Evolutionary conservation across 306 rosid species (phyloP), one percentile per base, ranked within the genome.

Genomic region (Parietaria judaica): DNA sequence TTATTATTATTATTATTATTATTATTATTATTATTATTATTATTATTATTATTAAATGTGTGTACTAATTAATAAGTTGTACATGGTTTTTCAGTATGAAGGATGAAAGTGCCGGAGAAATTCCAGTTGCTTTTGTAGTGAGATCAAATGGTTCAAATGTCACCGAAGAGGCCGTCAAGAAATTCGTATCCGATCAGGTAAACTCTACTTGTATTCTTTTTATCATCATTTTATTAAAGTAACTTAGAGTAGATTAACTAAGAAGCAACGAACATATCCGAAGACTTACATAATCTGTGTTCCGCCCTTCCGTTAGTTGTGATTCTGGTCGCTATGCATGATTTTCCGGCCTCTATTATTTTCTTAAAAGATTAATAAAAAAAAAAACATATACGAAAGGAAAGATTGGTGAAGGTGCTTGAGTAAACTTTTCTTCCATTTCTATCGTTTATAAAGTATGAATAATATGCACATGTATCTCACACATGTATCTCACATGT

Each of bases 91-190:
- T 64, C 79, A 87, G 96, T 12, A 64, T 90, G 96, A 81, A 85
- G 63, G 86, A 90, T 72, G 97, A 90, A 60, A 88, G 47, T 59
- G 90, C 94, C 0, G 97, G 97, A 61, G 97, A 90, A 58, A 53
- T 85, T 38, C 97, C 97, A 5, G 87, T 87, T 57, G 96, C 97
- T 9, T 90, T 81, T 80, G 94, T 90, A 5, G 87, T 83, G 3
- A 75, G 79, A 66, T 83, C 88, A 45, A 74, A 78, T 11, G 90
- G 81, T 51, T 83, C 89, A 51, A 69, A 72, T 58, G 76, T 87
- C 52, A 73, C 73, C 0, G 94, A 83, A 50, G 91, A 83, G 57
- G 94, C 85, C n/a, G 83, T 90, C 61, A 90, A 79, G 64, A 79
- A 78, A 55, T 85, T 77, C 74, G 59, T 90, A 49, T 83, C 90